These are phyloP conservation scores for Carnegiea gigantea DNA, from an alignment of 179 eudicot genomes.

Conservation along the genomic window DNA sequence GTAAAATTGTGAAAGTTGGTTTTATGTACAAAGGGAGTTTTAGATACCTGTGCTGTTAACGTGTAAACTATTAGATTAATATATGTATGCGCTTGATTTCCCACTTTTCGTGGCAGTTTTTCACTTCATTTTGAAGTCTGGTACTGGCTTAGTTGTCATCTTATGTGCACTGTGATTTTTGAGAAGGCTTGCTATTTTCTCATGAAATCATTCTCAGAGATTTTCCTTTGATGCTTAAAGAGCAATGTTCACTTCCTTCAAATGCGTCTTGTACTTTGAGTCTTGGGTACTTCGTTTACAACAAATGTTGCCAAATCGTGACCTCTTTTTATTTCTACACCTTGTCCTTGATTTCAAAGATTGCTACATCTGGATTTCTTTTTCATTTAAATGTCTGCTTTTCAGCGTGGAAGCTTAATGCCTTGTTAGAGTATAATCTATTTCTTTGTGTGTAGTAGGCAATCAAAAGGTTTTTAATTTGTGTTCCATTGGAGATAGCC, in stretches of 20 bases:
- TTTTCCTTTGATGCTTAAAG: conserved; percentile 4
- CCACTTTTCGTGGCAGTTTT: background rate
- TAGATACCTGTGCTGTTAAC: background rate
- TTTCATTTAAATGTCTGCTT: background rate
- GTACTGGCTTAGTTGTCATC: background rate
- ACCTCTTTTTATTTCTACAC: background rate
- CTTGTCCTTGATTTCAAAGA: background rate
- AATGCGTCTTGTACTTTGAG: background rate
- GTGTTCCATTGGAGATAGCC: too few species aligned
- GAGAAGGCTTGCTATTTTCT: background rate
- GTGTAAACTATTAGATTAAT: background rate
- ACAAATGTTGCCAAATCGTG: background rate
- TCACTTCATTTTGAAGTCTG: background rate
- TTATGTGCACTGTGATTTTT: background rate
- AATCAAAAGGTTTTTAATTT: background rate
- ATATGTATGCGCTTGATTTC: background rate
- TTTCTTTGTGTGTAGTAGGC: background rate
- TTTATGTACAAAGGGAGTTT: background rate
- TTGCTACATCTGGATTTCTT: background rate
- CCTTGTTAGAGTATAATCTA: background rate
- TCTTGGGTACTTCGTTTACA: background rate
- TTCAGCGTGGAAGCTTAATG: background rate
- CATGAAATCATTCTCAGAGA: background rate
- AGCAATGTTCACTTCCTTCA: background rate
- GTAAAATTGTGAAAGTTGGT: background rate